Base-by-base conservation (phyloP, 768 basidiomycete species). In the Glaciozyma martinii region DNA sequence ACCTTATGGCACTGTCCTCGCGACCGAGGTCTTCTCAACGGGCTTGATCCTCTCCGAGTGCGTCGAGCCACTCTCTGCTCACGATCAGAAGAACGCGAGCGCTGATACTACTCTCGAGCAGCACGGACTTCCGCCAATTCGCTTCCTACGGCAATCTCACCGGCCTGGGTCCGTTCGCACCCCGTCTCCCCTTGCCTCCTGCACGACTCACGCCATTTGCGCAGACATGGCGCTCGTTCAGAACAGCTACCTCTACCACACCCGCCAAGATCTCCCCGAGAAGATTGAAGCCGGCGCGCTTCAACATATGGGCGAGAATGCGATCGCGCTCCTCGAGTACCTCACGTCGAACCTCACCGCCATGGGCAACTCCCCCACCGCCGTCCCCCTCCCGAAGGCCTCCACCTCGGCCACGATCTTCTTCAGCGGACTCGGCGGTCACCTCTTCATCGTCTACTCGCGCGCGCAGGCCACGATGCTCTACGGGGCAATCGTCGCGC, bases 1-100 rank as follows among this genome's bases (percentile, higher is more conserved):
- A 71, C 93, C 94, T 0, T 88, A 86, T 62, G 94, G 90, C 3
- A 89, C 90, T 0, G 82, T 94, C 67, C 82, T 89, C 54, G 94
- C 93, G 5, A 88, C 89, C 65, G 94, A 97, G 65, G 81, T 97
- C 30, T 98, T 98, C 78, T 85, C 85, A 66, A 93, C 90, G 1
- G 92, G 93, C 0, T 82, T 97, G 61, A 79, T 97, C 52, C 77
- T 93, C 46, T 92, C 89, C 13, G 93, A 97, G 90, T 94, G 55
- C 10, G 64, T 54, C 57, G n/a, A 16, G 16, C 15, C 42, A 7
- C 25, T 5, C n/a, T 8, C 57, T n/a, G n/a, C n/a, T n/a, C n/a
- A n/a, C n/a, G n/a, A n/a, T n/a, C n/a, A n/a, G n/a, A n/a, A n/a
- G n/a, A n/a, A n/a, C n/a, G n/a, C 19, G 30, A 37, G 6, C 1